Evolutionary conservation across 495 filamentous ascomycete genomes (phyloP).

Genomic region (Hypomontagnella submonticulosa): DNA sequence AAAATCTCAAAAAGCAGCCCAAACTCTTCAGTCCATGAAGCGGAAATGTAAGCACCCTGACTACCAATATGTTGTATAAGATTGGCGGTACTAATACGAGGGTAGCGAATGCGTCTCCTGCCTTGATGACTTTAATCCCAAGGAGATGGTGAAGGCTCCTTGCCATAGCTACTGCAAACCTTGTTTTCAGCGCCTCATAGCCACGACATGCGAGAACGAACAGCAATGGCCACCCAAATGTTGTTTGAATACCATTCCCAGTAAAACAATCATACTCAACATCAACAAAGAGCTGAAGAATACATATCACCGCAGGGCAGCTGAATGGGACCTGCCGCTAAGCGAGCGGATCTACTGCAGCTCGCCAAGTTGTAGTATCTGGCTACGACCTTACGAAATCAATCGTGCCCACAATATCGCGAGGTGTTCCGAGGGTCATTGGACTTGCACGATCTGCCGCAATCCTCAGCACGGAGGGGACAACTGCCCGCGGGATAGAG

Average conservation of each 20-base stretch:
- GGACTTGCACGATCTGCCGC: slow-evolving; percentile 53
- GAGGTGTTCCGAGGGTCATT: slow-evolving; percentile 51
- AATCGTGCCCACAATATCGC: slow-evolving; percentile 38
- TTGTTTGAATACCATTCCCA: slow-evolving; percentile 54
- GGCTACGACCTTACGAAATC: slow-evolving; percentile 46
- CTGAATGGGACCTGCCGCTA: slow-evolving; percentile 51
- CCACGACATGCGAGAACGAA: slow-evolving; percentile 49
- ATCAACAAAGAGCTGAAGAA: slow-evolving; percentile 31
- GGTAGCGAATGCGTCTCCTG: slow-evolving; percentile 57
- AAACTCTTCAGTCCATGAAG: slow-evolving; percentile 18
- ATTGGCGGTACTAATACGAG: neutral
- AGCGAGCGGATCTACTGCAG: slow-evolving; percentile 55
- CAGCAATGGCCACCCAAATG: slow-evolving; percentile 60
- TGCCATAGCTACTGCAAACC: slow-evolving; percentile 56
- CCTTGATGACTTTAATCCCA: slow-evolving; percentile 51
- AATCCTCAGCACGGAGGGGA: slow-evolving; percentile 42
- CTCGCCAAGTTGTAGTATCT: slow-evolving; percentile 36
- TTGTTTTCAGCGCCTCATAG: slow-evolving; percentile 57
- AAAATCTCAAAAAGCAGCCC: slow-evolving; percentile 28
- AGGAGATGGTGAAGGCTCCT: slow-evolving; percentile 47
- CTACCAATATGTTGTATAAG: neutral
- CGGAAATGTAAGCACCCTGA: slow-evolving; percentile 43
- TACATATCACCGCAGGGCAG: slow-evolving; percentile 45
- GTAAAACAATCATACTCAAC: slow-evolving; percentile 46
- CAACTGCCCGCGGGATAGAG: slow-evolving; percentile 50